Evolutionary conservation across 768 basidiomycete species (phyloP), one percentile per base, ranked within the genome.

Genomic region (Sporobolomyces roseus): DNA sequence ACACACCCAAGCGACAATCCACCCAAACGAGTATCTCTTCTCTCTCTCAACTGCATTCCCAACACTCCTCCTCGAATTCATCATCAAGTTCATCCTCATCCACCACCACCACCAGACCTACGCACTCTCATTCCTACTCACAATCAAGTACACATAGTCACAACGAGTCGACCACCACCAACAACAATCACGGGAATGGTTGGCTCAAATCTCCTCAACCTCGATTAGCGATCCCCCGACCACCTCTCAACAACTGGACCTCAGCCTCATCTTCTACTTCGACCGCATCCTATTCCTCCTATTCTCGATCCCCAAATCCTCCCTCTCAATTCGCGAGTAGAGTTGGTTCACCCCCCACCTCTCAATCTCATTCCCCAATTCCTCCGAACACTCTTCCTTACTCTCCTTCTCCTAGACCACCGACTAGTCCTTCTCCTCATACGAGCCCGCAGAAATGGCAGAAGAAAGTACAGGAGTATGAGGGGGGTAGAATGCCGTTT

Each of bases 341-440:
- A n/a, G n/a, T n/a, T n/a, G n/a, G n/a, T n/a, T n/a, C n/a, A n/a
- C 41, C 46, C 7, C 46, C 46, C 23, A 48, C 46, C 17, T 9
- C 38, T 9, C 38, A 41, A 41, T 41, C 38, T 41, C 17, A 41
- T 48, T 48, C 46, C 10, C 46, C 46, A 12, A 23, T 38, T 16
- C 36, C 55, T 19, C 55, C 36, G 3, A n/a, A 56, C 27, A 63
- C 66, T 52, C 54, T 63, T 13, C 54, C 54, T 38, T 51, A 50
- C 35, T 52, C 51, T 45, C 45, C 41, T 38, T 29, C 51, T n/a
- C 32, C 36, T 29, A n/a, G 27, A 36, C 65, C 77, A 84, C 83
- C 1, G 23, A 7, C n/a, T 41, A 41, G 38, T 98, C 93, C 77
- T 92, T 94, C 70, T 89, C 90, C 73, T 91, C 89, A 70, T 88